Evolutionary conservation across 2,329 filamentous ascomycete genomes (phyloP), one percentile per base, ranked within the genome.

Genomic region (Nigrospora sphaerica): DNA sequence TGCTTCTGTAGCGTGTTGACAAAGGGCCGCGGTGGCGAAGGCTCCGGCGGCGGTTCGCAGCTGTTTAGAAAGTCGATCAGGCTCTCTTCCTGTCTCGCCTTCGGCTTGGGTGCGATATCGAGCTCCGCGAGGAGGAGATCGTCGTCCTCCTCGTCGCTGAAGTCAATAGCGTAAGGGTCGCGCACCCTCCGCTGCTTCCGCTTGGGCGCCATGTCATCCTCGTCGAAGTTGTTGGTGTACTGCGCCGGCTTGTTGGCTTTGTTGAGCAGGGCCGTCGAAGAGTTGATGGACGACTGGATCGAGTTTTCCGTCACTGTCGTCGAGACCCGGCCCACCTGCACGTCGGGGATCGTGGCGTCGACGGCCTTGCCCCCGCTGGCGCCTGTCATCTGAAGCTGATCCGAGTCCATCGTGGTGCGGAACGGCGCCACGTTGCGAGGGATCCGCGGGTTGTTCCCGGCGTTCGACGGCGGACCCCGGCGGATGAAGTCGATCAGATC

Each of bases 401-500:
- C 88, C 12, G 88, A 91, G 62, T 95, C 90, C 75, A 91, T 86
- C 0, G 89, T 92, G 33, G 78, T 83, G 45, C 88, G 78, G 71
- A 95, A 95, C 1, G 90, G 88, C 11, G 90, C 89, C 12, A 93
- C 83, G n/a, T 79, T 80, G 16, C 87, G 83, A 37, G 89, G 86
- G 51, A 95, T 93, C 19, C 88, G 82, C 48, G 82, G 86, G 51
- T 78, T 78, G 23, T 75, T 74, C 38, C 72, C 74, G 6, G 23
- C 23, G 32, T 72, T 68, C 39, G 70, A 62, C 0, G 87, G 85
- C 3, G 90, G 90, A 1, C 91, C 92, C 61, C 88, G 84, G 39
- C 91, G 84, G 53, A 98, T 95, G 63, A 98, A 97, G 62, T 97
- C 91, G 54, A 96, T 95, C 48, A 98, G 71, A 50, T 96, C 93